Conservation (phyloP, 441 rosid genomes). For the Croton setiger region DNA sequence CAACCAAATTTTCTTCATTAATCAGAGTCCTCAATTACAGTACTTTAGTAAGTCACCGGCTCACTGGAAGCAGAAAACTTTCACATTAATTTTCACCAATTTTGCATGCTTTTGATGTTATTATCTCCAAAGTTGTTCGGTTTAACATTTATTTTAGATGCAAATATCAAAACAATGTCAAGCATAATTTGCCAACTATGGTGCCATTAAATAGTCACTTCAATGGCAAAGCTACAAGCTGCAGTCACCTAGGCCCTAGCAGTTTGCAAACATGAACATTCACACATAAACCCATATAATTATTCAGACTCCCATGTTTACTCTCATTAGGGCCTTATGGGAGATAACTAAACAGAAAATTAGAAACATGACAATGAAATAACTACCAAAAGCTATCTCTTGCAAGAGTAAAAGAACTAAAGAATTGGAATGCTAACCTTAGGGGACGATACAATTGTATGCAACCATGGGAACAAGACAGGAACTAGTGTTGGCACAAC, state of each 20-base stretch:
- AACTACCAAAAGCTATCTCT: constrained; percentile 1
- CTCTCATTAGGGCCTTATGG: neutral
- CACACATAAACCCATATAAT: neutral
- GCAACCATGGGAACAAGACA: constrained; percentile 80
- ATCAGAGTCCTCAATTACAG: neutral
- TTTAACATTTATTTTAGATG: neutral
- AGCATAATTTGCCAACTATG: neutral
- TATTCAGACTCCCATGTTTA: neutral
- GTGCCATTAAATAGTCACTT: neutral
- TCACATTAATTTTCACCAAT: neutral
- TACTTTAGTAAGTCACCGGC: neutral
- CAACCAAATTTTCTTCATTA: neutral
- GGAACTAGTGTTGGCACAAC: constrained; percentile 74
- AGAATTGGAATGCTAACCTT: constrained; percentile 49
- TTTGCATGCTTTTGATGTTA: neutral
- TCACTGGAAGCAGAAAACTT: neutral
- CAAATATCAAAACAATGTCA: neutral
- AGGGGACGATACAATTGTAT: constrained; percentile 69
- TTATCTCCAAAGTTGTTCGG: neutral
- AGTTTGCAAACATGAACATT: neutral
- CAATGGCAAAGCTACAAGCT: neutral
- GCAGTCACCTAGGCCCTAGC: constrained; percentile 3
- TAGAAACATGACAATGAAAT: neutral
- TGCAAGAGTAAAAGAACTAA: constrained; percentile 13
- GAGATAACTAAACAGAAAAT: neutral